Percentiles rank a stretch among this genome's conserved stretches.
Evolutionary conservation across 306 rosid species (phyloP).

Genomic region (Ormosia emarginata): DNA sequence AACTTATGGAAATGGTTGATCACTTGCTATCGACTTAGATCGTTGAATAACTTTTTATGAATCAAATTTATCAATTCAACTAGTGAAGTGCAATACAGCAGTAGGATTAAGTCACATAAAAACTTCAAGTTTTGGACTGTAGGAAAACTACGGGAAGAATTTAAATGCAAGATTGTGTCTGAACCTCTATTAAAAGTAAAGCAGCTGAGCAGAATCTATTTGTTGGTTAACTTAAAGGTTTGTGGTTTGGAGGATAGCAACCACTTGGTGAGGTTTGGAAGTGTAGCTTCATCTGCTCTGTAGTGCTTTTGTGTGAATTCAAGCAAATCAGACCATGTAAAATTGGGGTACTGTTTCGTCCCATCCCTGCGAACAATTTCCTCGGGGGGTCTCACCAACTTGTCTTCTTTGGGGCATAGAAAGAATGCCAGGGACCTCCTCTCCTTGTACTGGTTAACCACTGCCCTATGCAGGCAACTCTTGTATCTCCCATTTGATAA

Average conservation of each 20-base stretch:
- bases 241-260: constrained; percentile 35
- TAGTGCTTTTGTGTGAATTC: constrained; percentile 60
- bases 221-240: background rate
- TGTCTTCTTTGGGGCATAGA: constrained; percentile 70
- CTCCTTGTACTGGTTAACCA: constrained; percentile 50
- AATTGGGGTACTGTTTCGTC: constrained; percentile 56
- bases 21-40: too few species aligned
- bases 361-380: constrained; percentile 43
- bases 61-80: too few species aligned
- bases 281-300: constrained; percentile 66
- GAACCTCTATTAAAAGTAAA: background rate
- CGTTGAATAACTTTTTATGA: too few species aligned
- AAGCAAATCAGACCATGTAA: constrained; percentile 69
- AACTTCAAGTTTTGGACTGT: background rate
- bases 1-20: too few species aligned
- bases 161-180: background rate
- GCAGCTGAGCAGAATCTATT: background rate
- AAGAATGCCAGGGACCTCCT: constrained; percentile 83
- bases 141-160: background rate
- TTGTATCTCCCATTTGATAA: constrained; percentile 52
- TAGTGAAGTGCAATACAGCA: background rate
- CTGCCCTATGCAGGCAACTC: constrained; percentile 75
- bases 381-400: constrained; percentile 57
- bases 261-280: constrained; percentile 67
- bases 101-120: background rate